Evolutionary conservation across 805 yeast species (phyloP), one percentile per base, ranked within the genome.

Genomic region (Kodamaea restingae): DNA sequence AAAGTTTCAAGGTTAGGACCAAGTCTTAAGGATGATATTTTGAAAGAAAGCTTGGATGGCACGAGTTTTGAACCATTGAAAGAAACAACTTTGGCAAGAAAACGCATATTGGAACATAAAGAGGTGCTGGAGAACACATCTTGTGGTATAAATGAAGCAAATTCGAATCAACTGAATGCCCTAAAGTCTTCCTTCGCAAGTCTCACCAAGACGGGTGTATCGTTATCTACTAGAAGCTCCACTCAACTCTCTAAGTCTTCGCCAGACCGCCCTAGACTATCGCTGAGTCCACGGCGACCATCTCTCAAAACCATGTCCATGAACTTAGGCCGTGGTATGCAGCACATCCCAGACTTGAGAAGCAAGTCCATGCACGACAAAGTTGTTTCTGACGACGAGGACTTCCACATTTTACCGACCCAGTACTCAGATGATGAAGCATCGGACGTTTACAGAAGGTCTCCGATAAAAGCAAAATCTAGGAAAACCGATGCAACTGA

Each of bases 391-490:
- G 30, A 34, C n/a, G 32, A 40, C 11, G 41, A 42, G 18, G 38
- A 39, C 15, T 47, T 50, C 32, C 46, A 51, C 24, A 41, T 45
- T 38, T 22, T 54, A n/a, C 56, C 62, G 3, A 57, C 62, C 1
- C 62, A 57, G 43, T 57, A 57, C 30, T 55, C 60, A 3, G 50
- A 48, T 11, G 57, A 53, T 12, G 56, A 50, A 7, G 9, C 30
- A 4, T 6, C 32, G 15, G 31, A 34, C 8, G 22, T 32, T 15
- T 15, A 25, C 5, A 32, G 35, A 22, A 37, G 18, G 7, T 35
- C 38, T 15, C 50, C 45, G n/a, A 31, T 43, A 14, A 42, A 42
- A 41, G 32, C 40, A 2, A 38, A 50, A 22, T 43, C 48, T 17
- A 25, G 24, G 14, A 25, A 25, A 11, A 5, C n/a, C 28, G 28